These are phyloP conservation scores for Melaleuca alternifolia DNA, from an alignment of 345 rosid species.

Conservation along the genomic window DNA sequence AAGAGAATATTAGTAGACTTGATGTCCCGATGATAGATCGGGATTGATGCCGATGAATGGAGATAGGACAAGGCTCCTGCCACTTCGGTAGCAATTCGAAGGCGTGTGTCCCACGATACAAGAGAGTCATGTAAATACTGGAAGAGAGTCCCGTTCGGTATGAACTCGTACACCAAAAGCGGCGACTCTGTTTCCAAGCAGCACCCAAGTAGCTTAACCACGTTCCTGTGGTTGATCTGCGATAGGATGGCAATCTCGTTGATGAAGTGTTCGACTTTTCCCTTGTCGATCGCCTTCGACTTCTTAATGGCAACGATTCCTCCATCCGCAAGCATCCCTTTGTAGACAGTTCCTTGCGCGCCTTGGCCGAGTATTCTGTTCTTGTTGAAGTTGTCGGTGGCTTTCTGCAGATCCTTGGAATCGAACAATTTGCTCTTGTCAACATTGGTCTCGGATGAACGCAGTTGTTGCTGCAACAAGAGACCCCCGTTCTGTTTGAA, in stretches of 20 bases:
- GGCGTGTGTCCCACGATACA: neutral
- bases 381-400: neutral
- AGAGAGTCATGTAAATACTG: neutral
- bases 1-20: neutral
- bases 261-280: conserved; percentile 1
- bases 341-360: conserved; percentile 6
- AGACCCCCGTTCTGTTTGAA: neutral
- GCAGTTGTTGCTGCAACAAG: neutral
- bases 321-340: neutral
- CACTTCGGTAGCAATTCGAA: neutral
- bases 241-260: neutral
- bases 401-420: neutral
- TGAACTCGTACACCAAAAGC: neutral
- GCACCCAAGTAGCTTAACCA: conserved; percentile 2
- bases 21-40: neutral
- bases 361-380: conserved; percentile 1
- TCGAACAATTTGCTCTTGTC: neutral
- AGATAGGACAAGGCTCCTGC: neutral
- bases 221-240: neutral
- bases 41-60: neutral
- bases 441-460: neutral
- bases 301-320: neutral
- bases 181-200: neutral
- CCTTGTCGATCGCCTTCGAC: neutral
- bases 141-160: neutral